Conservation (phyloP, 2,329 filamentous ascomycete genomes). For the Neoarthrinium moseri region DNA sequence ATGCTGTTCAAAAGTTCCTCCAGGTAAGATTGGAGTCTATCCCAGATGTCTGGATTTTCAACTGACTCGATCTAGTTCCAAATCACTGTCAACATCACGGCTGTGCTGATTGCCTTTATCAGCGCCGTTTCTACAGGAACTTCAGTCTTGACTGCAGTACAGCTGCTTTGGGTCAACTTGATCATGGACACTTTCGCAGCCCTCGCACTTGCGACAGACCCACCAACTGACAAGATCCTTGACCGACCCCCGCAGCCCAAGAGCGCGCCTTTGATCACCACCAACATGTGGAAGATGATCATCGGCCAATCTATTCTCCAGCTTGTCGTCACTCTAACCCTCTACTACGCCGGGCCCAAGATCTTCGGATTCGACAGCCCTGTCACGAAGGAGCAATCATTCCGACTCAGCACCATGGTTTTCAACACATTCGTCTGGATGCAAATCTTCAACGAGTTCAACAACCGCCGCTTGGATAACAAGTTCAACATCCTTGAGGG, state of each 20-base stretch:
- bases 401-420: slow-evolving; percentile 60
- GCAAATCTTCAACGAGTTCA: slow-evolving; percentile 71
- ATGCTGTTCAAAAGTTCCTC: slow-evolving; percentile 66
- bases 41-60: slow-evolving; percentile 5
- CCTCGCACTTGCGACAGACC: slow-evolving; percentile 63
- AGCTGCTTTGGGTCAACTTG: slow-evolving; percentile 68
- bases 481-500: slow-evolving; percentile 62
- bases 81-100: slow-evolving; percentile 71
- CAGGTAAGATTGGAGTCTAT: slow-evolving; percentile 37
- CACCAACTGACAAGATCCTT: slow-evolving; percentile 56
- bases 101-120: slow-evolving; percentile 63
- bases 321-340: slow-evolving; percentile 54
- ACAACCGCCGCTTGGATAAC: slow-evolving; percentile 63
- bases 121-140: slow-evolving; percentile 57
- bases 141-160: slow-evolving; percentile 64
- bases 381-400: slow-evolving; percentile 37
- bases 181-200: slow-evolving; percentile 71
- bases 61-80: slow-evolving; percentile 46
- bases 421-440: slow-evolving; percentile 74
- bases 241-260: slow-evolving; percentile 57
- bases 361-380: slow-evolving; percentile 51
- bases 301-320: slow-evolving; percentile 61
- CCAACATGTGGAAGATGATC: slow-evolving; percentile 69
- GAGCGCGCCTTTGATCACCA: slow-evolving; percentile 69
- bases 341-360: slow-evolving; percentile 59